phyloP scores from a whole-genome alignment of 441 rosid species.

The Geranium incanum region DNA sequence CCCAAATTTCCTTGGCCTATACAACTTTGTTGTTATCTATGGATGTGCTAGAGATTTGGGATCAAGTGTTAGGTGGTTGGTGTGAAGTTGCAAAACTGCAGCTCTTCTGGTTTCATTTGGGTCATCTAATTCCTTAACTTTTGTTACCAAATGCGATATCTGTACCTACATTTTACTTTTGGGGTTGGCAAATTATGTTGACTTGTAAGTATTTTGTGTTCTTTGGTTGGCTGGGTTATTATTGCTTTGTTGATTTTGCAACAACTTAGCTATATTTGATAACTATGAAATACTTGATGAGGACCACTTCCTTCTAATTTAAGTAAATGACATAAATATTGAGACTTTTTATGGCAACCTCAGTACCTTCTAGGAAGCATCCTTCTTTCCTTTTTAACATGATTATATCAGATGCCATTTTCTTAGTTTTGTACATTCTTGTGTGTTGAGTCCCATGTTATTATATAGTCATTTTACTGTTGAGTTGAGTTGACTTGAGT shows the following conservation, averaged over 20 bases:
- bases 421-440: neutral
- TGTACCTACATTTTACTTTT: neutral
- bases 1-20: neutral
- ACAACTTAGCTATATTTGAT: neutral
- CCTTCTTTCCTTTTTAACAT: neutral
- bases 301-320: neutral
- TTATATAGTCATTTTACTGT: neutral
- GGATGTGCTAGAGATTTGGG: neutral
- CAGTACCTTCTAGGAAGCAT: neutral
- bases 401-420: neutral
- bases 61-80: slow-evolving; percentile 6
- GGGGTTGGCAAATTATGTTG: neutral
- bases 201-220: neutral
- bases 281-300: slow-evolving; percentile 1
- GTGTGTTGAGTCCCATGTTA: neutral
- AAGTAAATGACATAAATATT: neutral
- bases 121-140: neutral
- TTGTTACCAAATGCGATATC: neutral
- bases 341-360: neutral
- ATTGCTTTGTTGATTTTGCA: neutral
- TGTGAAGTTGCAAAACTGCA: slow-evolving; percentile 4
- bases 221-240: neutral
- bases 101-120: neutral
- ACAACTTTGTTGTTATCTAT: neutral
- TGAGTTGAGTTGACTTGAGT: neutral